A percentile compares a stretch with the other conserved stretches of the same genome.
Conservation (phyloP, 176 grass and related monocot species). For the Canna indica region DNA sequence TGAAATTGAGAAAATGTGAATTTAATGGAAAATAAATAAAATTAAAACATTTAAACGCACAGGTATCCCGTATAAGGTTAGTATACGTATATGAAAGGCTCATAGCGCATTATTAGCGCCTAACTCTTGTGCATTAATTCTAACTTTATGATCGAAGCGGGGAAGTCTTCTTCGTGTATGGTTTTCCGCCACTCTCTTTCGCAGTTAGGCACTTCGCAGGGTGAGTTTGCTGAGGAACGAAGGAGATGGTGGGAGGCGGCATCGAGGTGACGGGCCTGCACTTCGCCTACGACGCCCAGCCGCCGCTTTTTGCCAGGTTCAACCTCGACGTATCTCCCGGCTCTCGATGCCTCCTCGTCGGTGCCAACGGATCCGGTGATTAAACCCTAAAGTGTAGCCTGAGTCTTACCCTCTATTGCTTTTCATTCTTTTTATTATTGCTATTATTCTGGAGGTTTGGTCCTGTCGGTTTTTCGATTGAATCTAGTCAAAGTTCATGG, state of each 20-base stretch:
- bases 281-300: slow-evolving; percentile 67
- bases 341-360: slow-evolving; percentile 82
- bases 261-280: slow-evolving; percentile 72
- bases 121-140: too few species aligned
- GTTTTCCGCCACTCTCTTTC: background rate
- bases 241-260: slow-evolving; percentile 46
- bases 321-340: slow-evolving; percentile 63
- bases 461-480: background rate
- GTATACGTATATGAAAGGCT: too few species aligned
- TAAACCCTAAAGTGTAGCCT: background rate
- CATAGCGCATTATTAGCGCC: too few species aligned
- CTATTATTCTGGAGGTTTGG: background rate
- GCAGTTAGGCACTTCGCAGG: too few species aligned
- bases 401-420: background rate
- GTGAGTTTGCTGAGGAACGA: background rate
- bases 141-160: too few species aligned
- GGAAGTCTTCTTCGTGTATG: background rate
- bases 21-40: too few species aligned
- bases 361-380: slow-evolving; percentile 83
- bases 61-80: too few species aligned
- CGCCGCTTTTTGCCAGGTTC: slow-evolving; percentile 68
- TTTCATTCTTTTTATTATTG: background rate
- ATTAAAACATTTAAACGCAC: too few species aligned
- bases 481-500: background rate
- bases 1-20: too few species aligned